Base-by-base conservation (phyloP, 2,329 filamentous ascomycete species). In the Aspergillus pseudonomiae region DNA sequence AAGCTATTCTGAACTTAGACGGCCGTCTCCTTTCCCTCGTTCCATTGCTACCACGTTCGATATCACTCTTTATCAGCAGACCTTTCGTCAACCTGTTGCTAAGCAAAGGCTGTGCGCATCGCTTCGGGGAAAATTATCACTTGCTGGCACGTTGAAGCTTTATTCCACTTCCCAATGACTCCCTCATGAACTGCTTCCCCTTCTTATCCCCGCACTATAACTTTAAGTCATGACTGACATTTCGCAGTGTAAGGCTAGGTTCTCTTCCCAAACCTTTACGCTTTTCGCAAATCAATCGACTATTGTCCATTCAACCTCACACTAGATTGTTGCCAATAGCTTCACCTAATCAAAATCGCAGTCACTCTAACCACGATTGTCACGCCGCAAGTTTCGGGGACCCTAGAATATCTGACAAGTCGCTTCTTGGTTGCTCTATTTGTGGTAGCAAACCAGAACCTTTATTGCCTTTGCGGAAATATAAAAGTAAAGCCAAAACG, bases 1-100 rank as follows among this genome's bases (percentile, higher is more conserved):
- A 59, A 68, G 61, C 56, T 65, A 65, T 57, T 39, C 21, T 50
- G 14, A 21, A 32, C 10, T 46, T 26, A 19, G 21, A 39, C 52
- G 3, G 52, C 26, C 21, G 32, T 36, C 53, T 54, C 32, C 34
- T 48, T 48, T 19, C 32, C 57, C 45, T 58, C 34, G 11, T 54
- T 60, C 12, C 36, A 36, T 43, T 24, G 32, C 59, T 54, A 36
- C 50, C 30, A 30, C 10, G 21, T 34, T 36, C 10, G 14, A 6
- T 55, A 21, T 21, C 34, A 26, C n/a, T 36, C 9, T 24, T 26
- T 39, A 39, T 39, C 24, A 6, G n/a, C n/a, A 55, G 21, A 9
- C 16, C 30, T 34, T 54, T 54, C 12, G 3, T 21, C 32, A 36
- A 34, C 3, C 14, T 39, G n/a, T 39, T 24, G n/a, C 12, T 26